These are phyloP conservation scores for Ulota crispa DNA, from an alignment of 225 moss, liverwort and hornwort species.

Conservation along the genomic window DNA sequence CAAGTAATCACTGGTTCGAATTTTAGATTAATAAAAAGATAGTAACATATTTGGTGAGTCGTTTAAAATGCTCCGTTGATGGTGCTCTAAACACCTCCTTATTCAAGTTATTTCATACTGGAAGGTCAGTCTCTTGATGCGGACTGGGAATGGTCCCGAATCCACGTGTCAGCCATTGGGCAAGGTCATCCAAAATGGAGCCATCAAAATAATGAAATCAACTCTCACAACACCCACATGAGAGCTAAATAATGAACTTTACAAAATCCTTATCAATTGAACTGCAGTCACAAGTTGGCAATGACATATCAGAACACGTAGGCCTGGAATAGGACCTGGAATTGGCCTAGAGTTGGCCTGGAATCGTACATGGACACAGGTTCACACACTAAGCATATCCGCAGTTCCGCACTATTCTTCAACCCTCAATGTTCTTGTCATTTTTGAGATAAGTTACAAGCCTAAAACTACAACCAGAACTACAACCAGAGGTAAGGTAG, in stretches of 20 bases:
- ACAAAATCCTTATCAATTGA: neutral
- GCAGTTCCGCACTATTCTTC: neutral
- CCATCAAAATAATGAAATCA: neutral
- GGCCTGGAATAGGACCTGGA: too few relatives aligned
- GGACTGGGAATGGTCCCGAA: conserved; percentile 21
- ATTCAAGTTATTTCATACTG: neutral
- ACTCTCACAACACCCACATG: neutral
- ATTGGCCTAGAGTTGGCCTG: neutral
- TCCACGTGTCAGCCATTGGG: neutral
- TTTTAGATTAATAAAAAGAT: too few relatives aligned
- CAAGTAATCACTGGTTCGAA: too few relatives aligned
- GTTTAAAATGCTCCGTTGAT: too few relatives aligned
- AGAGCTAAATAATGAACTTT: neutral
- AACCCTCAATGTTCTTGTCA: too few relatives aligned
- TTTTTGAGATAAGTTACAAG: too few relatives aligned
- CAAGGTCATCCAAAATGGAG: neutral
- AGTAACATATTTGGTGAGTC: too few relatives aligned
- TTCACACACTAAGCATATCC: neutral
- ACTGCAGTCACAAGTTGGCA: neutral
- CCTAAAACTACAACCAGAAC: too few relatives aligned
- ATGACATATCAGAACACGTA: neutral
- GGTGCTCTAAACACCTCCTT: too few relatives aligned
- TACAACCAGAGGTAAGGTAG: too few relatives aligned
- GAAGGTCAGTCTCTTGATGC: neutral
- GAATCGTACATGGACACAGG: neutral